Base-by-base conservation (phyloP, 176 grass and related monocot genomes). In the Oropetium thomaeum region DNA sequence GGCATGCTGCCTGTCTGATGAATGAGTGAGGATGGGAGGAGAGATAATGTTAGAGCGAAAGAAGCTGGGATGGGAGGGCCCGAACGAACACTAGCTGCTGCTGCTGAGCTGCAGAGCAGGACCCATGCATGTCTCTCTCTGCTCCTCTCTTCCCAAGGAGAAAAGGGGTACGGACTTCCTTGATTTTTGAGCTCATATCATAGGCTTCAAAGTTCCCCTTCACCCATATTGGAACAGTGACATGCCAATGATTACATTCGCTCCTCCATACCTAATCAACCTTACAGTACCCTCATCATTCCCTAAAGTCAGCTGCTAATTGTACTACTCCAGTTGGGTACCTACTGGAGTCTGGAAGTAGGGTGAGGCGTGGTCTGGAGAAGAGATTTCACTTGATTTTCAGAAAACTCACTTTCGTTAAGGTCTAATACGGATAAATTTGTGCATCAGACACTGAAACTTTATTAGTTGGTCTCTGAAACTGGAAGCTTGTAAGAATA, bases 161-260 rank as follows among this genome's bases (percentile, higher is more conserved):
- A 69, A 69, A 69, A 75, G 85, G 27, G 12, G 4, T 62, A 74
- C 61, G 31, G 60, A 29, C n/a, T 73, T 74, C 86, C 44, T 83
- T 38, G 75, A 68, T 69, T 78, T 79, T 88, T 34, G 63, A 64
- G 86, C 85, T 81, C 38, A 70, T n/a, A 77, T 76, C 57, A 70
- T 41, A 78, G 58, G 35, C 67, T 73, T 79, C 77, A 75, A 61
- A 75, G 44, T 64, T 20, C 0, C 7, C 85, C 79, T 87, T 87
- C 75, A 69, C 75, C 80, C 62, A 83, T 83, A 53, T 75, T 75
- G 75, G 12, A 43, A 79, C 75, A 88, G 86, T 69, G 62, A 64
- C 75, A 48, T 75, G 29, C 62, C 86, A 83, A 88, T 88, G 40
- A 87, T 88, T 87, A 79, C 57, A 53, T 59, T n/a, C n/a, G n/a